These are phyloP conservation scores for Umbelopsis ramanniana DNA, from an alignment of 192 early-diverging fungal genomes.

Conservation along the genomic window DNA sequence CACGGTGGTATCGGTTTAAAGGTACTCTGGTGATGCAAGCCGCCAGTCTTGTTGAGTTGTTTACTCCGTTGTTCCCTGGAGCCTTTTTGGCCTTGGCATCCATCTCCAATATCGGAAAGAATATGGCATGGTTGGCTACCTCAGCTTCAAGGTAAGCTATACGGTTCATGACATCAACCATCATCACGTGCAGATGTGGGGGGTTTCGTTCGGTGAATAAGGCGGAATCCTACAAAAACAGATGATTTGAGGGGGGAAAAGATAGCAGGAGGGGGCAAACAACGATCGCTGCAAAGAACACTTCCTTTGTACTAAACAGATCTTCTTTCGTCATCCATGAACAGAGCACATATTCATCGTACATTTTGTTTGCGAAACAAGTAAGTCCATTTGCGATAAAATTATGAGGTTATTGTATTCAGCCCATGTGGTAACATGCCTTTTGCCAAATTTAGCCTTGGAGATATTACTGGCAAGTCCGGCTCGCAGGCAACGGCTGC, in stretches of 20 bases:
- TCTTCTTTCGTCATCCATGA: not conserved
- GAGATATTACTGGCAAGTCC: constrained; percentile 84
- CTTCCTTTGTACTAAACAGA: not conserved
- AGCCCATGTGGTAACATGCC: not conserved
- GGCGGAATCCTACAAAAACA: not conserved
- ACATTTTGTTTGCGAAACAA: constrained; percentile 76
- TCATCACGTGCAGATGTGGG: not conserved
- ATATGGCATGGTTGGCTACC: constrained; percentile 85
- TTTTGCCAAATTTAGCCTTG: constrained; percentile 50
- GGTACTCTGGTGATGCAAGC: constrained; percentile 71
- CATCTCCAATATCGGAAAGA: constrained; percentile 78
- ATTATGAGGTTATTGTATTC: not conserved
- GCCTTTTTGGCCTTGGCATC: constrained; percentile 76
- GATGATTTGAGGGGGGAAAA: too few species aligned
- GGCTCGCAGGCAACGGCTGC: constrained; percentile 86
- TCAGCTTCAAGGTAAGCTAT: constrained; percentile 62
- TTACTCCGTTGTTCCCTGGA: constrained; percentile 80
- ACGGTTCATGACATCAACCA: not conserved
- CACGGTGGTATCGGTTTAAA: constrained; percentile 83
- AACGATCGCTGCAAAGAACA: not conserved
- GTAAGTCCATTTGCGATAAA: constrained; percentile 42
- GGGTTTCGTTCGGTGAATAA: not conserved
- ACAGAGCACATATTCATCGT: constrained; percentile 78
- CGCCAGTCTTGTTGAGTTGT: constrained; percentile 76
- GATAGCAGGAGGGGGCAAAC: not conserved